Conservation (phyloP, 2,329 filamentous ascomycete genomes). For the Fusarium pseudocircinatum region DNA sequence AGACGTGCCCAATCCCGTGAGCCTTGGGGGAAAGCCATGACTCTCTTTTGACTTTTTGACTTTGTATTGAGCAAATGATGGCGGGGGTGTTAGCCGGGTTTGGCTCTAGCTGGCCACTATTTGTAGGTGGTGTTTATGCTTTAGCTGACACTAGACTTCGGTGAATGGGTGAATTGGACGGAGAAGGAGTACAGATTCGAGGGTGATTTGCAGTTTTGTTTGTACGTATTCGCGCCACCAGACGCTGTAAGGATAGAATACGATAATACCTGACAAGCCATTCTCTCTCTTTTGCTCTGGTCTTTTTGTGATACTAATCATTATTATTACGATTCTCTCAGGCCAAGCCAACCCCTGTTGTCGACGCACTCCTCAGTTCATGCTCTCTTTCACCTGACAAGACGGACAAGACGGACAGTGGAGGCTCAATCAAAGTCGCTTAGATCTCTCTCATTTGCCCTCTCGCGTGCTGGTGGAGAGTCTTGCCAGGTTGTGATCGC, state of each 20-base stretch:
- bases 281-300: neutral
- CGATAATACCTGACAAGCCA: neutral
- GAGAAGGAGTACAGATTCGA: neutral
- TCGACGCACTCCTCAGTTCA: constrained; percentile 40
- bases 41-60: constrained; percentile 27
- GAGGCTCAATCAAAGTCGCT: constrained; percentile 26
- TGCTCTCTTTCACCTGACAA: constrained; percentile 2
- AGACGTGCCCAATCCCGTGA: constrained; percentile 7
- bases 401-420: neutral
- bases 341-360: constrained; percentile 3
- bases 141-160: neutral
- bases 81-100: constrained; percentile 20
- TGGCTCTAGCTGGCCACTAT: constrained; percentile 25
- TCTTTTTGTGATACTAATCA: neutral
- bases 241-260: neutral
- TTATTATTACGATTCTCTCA: neutral
- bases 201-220: constrained; percentile 5
- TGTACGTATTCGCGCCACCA: constrained; percentile 4
- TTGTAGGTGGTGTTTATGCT: constrained; percentile 31
- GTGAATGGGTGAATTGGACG: neutral
- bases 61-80: constrained; percentile 30
- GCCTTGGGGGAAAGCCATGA: constrained; percentile 19
- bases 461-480: constrained; percentile 41
- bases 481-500: constrained; percentile 37
- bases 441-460: constrained; percentile 44